Percentiles rank a stretch among this genome's conserved stretches.
Conservation (phyloP, 495 filamentous ascomycete genomes). For the Penicillium ucsense region DNA sequence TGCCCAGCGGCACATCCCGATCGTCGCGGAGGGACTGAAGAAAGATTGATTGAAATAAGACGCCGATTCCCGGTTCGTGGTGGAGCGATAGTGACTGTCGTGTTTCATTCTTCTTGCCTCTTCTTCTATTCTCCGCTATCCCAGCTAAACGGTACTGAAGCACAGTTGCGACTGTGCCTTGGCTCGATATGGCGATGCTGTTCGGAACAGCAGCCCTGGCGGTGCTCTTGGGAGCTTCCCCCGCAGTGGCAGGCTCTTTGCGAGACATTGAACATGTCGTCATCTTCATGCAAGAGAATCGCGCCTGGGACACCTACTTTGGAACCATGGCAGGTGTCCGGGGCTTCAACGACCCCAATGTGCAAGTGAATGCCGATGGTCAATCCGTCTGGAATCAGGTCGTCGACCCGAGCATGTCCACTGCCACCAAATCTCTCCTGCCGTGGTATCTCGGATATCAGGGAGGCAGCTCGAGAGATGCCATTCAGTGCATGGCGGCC, state of each 20-base stretch:
- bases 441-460: slow-evolving; percentile 46
- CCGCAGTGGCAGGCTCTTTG: slow-evolving; percentile 30
- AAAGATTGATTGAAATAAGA: no score
- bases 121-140: neutral
- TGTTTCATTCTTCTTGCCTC: neutral
- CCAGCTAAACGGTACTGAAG: no score
- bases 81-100: no score
- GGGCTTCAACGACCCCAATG: slow-evolving; percentile 48
- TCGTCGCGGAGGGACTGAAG: no score
- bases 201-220: slow-evolving; percentile 8
- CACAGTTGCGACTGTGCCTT: neutral
- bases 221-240: slow-evolving; percentile 11
- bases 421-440: slow-evolving; percentile 26
- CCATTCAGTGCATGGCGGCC: slow-evolving; percentile 46
- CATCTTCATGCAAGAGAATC: slow-evolving; percentile 50
- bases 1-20: no score
- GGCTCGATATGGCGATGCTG: slow-evolving; percentile 7
- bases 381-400: slow-evolving; percentile 38
- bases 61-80: no score
- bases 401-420: slow-evolving; percentile 15
- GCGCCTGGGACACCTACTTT: slow-evolving; percentile 39
- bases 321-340: slow-evolving; percentile 48
- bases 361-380: slow-evolving; percentile 39
- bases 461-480: slow-evolving; percentile 33
- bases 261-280: slow-evolving; percentile 48